phyloP scores from a whole-genome alignment of 331 rosid species.

The Cydonia oblonga region DNA sequence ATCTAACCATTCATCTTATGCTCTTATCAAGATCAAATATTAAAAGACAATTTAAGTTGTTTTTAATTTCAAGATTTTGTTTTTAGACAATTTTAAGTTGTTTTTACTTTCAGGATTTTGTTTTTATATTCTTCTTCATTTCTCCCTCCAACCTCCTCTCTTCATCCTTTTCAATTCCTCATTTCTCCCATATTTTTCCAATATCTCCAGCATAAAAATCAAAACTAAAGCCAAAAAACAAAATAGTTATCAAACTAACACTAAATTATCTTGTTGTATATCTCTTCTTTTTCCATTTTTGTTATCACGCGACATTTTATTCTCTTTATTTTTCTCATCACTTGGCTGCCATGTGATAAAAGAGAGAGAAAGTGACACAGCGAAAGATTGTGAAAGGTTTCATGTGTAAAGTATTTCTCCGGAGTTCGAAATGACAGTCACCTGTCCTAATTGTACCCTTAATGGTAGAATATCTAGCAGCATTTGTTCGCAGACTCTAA shows the following conservation, averaged over 20 bases:
- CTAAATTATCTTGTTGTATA: too few relatives aligned
- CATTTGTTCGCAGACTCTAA: background rate
- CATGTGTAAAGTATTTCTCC: background rate
- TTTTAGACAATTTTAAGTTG: background rate
- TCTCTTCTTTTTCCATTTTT: background rate
- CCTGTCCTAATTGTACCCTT: background rate
- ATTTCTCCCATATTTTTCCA: too few relatives aligned
- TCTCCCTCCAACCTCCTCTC: background rate
- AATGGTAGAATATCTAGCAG: background rate
- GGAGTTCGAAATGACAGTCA: too few relatives aligned
- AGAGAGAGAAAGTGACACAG: background rate
- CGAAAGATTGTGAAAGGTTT: background rate
- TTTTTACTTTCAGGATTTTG: background rate
- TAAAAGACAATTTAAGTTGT: too few relatives aligned
- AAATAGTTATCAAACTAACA: background rate
- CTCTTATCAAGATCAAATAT: too few relatives aligned
- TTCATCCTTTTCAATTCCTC: background rate
- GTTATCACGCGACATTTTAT: too few relatives aligned
- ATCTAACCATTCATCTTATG: too few relatives aligned
- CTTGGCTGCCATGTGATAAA: background rate
- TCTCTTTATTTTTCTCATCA: background rate
- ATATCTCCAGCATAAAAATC: background rate
- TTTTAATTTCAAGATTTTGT: too few relatives aligned
- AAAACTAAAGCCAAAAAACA: too few relatives aligned
- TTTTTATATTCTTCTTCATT: background rate